phyloP scores from a whole-genome alignment of 345 rosid genomes.

The Populus euphratica region DNA sequence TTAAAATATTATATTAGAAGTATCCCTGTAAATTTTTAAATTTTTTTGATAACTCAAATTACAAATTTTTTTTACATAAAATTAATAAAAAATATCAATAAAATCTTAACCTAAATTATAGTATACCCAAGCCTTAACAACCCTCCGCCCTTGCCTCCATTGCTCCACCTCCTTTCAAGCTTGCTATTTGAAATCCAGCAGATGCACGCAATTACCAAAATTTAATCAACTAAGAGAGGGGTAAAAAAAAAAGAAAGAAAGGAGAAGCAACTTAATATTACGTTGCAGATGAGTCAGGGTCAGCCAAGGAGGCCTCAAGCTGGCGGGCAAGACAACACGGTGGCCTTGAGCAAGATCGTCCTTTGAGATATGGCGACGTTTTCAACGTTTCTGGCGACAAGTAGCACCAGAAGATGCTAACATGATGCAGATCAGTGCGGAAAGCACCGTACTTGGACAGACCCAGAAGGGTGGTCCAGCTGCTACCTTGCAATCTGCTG shows the following conservation, averaged over 20 bases:
- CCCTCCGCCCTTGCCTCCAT: too few species aligned
- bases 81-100: too few species aligned
- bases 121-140: too few species aligned
- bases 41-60: too few species aligned
- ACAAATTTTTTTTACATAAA: too few species aligned
- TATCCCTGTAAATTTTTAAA: too few species aligned
- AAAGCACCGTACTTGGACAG: slow-evolving; percentile 54
- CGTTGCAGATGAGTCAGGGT: slow-evolving; percentile 54
- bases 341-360: slow-evolving; percentile 19
- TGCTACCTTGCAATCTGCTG: slow-evolving; percentile 61
- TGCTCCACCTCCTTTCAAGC: too few species aligned
- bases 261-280: neutral
- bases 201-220: too few species aligned
- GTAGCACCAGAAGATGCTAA: slow-evolving; percentile 65
- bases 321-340: slow-evolving; percentile 2
- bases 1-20: too few species aligned
- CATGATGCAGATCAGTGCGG: slow-evolving; percentile 64
- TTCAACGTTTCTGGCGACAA: slow-evolving; percentile 52
- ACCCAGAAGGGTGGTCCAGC: slow-evolving; percentile 64
- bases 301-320: slow-evolving; percentile 42
- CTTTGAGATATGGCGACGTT: slow-evolving; percentile 57
- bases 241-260: neutral
- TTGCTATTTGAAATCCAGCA: neutral
- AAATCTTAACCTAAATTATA: too few species aligned
- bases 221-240: too few species aligned